phyloP scores from a whole-genome alignment of 306 rosid genomes.

The Quillaja saponaria region DNA sequence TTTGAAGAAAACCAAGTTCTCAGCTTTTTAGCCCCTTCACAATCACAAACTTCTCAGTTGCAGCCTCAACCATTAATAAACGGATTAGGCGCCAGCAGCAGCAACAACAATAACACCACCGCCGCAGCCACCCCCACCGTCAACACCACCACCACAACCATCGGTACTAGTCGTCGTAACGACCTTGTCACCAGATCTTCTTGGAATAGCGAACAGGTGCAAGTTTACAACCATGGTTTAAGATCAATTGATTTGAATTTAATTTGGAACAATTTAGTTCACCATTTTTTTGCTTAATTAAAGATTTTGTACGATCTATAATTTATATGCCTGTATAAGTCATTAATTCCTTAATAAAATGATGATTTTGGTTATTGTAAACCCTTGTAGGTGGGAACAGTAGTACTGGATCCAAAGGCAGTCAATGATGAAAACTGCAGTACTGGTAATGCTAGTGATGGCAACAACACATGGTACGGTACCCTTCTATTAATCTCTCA shows the following conservation, averaged over 20 bases:
- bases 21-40: constrained; percentile 73
- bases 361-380: constrained; percentile 9
- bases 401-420: constrained; percentile 70
- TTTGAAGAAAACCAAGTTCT: constrained; percentile 76
- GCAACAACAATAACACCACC: constrained; percentile 9
- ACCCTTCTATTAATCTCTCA: constrained; percentile 2
- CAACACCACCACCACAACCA: constrained; percentile 13
- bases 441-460: constrained; percentile 76
- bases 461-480: constrained; percentile 69
- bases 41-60: constrained; percentile 46
- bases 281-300: too few relatives aligned
- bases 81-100: not conserved
- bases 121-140: constrained; percentile 13
- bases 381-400: constrained; percentile 51
- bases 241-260: too few relatives aligned
- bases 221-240: too few relatives aligned
- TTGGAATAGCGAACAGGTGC: constrained; percentile 77
- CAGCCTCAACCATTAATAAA: constrained; percentile 35
- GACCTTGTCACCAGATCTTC: constrained; percentile 56
- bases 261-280: too few relatives aligned
- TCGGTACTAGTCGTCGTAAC: constrained; percentile 51
- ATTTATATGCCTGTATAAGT: too few relatives aligned
- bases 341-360: too few relatives aligned
- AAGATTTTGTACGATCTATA: too few relatives aligned
- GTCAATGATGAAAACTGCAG: constrained; percentile 70